Percentiles rank a stretch among this genome's conserved stretches.
phyloP scores from a whole-genome alignment of 495 filamentous ascomycete species.

The Massariosphaeria phaeospora region DNA sequence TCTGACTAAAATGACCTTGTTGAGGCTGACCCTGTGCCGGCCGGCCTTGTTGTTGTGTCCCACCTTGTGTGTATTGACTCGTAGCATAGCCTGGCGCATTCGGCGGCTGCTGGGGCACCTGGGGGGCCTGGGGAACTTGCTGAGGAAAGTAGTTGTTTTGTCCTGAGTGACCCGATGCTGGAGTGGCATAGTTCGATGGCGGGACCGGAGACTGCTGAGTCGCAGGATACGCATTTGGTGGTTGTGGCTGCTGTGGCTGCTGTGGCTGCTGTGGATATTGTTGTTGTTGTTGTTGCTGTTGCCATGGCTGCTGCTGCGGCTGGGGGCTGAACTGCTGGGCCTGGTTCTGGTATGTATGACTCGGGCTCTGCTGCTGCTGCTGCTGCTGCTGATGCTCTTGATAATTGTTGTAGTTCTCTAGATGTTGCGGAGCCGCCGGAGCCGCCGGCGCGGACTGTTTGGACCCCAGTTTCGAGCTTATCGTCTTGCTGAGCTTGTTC shows the following conservation, averaged over 20 bases:
- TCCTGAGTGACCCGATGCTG: constrained; percentile 19
- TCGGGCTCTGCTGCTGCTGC: neutral
- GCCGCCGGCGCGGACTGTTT: constrained; percentile 15
- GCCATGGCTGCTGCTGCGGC: constrained; percentile 1
- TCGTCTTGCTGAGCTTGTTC: constrained; percentile 29
- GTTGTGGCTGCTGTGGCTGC: neutral
- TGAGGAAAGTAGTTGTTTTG: constrained; percentile 27
- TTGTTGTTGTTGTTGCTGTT: neutral
- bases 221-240: constrained; percentile 3
- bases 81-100: constrained; percentile 1
- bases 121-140: constrained; percentile 2
- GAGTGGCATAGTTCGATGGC: constrained; percentile 19
- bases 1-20: too few relatives aligned
- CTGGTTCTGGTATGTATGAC: neutral
- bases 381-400: constrained; percentile 26
- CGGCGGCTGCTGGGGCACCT: constrained; percentile 4
- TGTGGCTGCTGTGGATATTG: neutral
- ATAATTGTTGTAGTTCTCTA: constrained; percentile 25
- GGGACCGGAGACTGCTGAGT: constrained; percentile 18
- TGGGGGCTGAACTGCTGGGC: neutral
- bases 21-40: neutral
- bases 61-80: constrained; percentile 12
- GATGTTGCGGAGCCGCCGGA: constrained; percentile 22
- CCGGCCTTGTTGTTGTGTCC: neutral
- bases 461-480: constrained; percentile 24